Percentiles rank a stretch among this genome's conserved stretches.
These are phyloP conservation scores for Sextonia rubra DNA, from an alignment of 164 flowering plant species.

Conservation along the genomic window DNA sequence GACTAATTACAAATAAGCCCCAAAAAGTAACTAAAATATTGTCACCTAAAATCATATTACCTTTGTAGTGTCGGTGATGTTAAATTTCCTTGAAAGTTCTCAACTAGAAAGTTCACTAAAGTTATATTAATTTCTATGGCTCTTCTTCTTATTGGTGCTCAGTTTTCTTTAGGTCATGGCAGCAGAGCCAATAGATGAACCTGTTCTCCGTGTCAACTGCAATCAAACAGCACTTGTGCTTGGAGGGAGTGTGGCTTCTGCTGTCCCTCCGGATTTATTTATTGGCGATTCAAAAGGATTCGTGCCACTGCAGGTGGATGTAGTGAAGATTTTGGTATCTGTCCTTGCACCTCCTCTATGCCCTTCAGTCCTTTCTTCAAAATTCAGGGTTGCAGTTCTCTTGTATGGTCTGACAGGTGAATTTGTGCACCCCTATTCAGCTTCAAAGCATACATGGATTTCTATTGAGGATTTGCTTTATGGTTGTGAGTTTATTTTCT, in stretches of 20 bases:
- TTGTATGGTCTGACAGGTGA: conserved; percentile 74
- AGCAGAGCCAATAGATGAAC: conserved; percentile 74
- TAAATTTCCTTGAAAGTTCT: too few relatives aligned
- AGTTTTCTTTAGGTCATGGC: conserved; percentile 50
- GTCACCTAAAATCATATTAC: too few relatives aligned
- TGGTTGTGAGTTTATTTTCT: not conserved
- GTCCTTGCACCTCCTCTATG: conserved; percentile 69
- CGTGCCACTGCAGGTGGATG: conserved; percentile 55
- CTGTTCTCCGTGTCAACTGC: conserved; percentile 61
- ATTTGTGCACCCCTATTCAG: conserved; percentile 6
- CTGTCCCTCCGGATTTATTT: conserved; percentile 66
- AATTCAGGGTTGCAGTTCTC: conserved; percentile 68
- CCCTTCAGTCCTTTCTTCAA: conserved; percentile 78
- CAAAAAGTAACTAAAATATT: too few relatives aligned
- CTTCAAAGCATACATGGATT: not conserved
- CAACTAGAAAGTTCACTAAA: too few relatives aligned
- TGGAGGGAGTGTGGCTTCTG: conserved; percentile 73
- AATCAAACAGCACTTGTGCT: conserved; percentile 82
- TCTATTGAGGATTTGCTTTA: not conserved
- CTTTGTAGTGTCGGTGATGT: too few relatives aligned
- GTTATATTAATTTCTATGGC: not conserved
- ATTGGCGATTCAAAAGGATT: conserved; percentile 27
- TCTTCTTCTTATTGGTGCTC: not conserved
- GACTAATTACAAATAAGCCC: too few relatives aligned
- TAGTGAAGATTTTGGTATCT: conserved; percentile 58